Conservation (phyloP, 2,329 filamentous ascomycete genomes). For the Tolypocladium endophyticum region DNA sequence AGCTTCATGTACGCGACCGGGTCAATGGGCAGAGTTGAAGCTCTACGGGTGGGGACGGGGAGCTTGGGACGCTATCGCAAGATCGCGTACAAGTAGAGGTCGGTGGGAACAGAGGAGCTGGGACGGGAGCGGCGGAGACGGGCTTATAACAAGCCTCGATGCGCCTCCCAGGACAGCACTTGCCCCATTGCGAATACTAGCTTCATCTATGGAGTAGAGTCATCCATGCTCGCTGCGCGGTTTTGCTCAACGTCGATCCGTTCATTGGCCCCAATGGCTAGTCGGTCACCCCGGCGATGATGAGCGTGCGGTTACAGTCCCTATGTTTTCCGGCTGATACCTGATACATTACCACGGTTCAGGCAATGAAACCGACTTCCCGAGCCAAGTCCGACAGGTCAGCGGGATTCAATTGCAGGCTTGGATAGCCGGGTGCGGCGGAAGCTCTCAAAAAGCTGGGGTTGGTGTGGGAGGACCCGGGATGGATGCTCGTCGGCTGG, state of each 20-base stretch:
- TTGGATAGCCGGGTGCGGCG: background rate
- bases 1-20: constrained; percentile 16
- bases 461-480: background rate
- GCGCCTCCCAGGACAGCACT: background rate
- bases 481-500: background rate
- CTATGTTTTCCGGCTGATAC: background rate
- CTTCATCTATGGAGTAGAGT: background rate
- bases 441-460: background rate
- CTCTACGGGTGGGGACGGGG: background rate
- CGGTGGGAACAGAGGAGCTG: background rate
- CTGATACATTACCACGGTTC: background rate
- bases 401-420: background rate
- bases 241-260: background rate
- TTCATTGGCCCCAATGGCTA: background rate
- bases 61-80: background rate
- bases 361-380: background rate
- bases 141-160: background rate
- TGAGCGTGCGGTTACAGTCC: background rate
- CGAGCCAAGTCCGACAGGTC: constrained; percentile 6
- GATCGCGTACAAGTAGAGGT: background rate
- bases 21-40: background rate
- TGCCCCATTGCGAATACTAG: background rate
- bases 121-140: background rate
- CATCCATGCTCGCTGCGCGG: background rate
- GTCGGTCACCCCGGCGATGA: background rate